Percentiles rank a stretch among this genome's conserved stretches.
Evolutionary conservation across 2,329 filamentous ascomycete genomes (phyloP).

Genomic region (Ophiostoma tasmaniense): DNA sequence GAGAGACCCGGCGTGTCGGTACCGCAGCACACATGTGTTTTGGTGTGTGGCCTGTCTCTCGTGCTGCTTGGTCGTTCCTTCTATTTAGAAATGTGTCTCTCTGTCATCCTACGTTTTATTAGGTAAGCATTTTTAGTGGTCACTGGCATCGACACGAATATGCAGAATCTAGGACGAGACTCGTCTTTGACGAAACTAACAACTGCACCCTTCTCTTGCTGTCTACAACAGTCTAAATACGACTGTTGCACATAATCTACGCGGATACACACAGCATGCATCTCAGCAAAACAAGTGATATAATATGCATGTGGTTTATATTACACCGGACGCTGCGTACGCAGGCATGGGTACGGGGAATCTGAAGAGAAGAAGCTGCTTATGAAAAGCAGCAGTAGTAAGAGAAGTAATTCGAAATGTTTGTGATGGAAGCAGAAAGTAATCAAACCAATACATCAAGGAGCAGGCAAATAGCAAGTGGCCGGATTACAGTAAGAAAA

Average conservation of each 20-base stretch:
- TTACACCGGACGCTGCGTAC: slow-evolving; percentile 1
- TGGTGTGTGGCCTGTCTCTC: not conserved
- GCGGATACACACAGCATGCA: not conserved
- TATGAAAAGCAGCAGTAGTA: no score
- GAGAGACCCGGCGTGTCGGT: not conserved
- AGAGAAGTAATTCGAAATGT: no score
- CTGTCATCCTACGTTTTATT: not conserved
- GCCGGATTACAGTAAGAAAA: no score
- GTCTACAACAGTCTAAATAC: not conserved
- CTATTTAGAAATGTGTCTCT: not conserved
- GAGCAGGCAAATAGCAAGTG: no score
- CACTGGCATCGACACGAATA: not conserved
- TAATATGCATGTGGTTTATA: slow-evolving; percentile 3
- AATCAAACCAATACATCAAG: no score
- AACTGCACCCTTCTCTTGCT: not conserved
- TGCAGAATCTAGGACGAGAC: not conserved
- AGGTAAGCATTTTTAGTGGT: not conserved
- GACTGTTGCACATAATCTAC: not conserved
- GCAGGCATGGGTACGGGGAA: not conserved
- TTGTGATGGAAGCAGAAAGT: no score
- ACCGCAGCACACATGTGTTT: not conserved
- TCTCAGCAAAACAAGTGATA: not conserved
- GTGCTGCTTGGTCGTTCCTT: not conserved
- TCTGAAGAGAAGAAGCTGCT: no score
- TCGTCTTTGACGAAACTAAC: not conserved